These are phyloP conservation scores for Pseudonectria foliicola DNA, from an alignment of 2,329 filamentous ascomycete genomes.

Conservation along the genomic window DNA sequence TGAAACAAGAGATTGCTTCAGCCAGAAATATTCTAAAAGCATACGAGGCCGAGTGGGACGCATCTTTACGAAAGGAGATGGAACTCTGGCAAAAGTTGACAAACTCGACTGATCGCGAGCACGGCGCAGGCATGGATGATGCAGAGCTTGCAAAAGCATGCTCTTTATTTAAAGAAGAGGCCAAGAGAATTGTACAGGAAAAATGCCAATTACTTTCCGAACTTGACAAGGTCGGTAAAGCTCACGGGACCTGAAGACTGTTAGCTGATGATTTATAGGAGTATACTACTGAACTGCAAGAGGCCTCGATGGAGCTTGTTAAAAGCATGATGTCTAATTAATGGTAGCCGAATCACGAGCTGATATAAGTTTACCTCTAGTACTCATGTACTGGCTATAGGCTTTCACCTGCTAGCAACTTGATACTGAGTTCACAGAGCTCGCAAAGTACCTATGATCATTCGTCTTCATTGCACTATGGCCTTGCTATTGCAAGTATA, in stretches of 20 bases:
- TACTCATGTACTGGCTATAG: no score
- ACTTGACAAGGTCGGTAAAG: constrained; percentile 21
- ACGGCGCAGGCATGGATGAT: not conserved
- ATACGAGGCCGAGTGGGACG: constrained; percentile 20
- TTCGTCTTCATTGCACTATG: not conserved
- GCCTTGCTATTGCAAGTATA: not conserved
- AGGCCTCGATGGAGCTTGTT: constrained; percentile 21
- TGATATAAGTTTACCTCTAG: no score
- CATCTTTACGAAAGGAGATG: constrained; percentile 13
- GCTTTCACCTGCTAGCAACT: no score
- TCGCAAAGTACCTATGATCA: no score
- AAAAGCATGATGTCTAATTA: constrained; percentile 13
- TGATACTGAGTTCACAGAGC: no score
- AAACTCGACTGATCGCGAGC: not conserved
- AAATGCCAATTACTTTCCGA: constrained; percentile 16
- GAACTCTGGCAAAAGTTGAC: constrained; percentile 14
- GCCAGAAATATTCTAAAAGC: constrained; percentile 18
- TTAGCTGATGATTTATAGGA: constrained; percentile 14
- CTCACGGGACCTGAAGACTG: not conserved
- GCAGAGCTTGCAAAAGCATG: constrained; percentile 1
- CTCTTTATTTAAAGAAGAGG: constrained; percentile 13
- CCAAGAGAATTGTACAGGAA: constrained; percentile 14
- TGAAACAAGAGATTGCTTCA: constrained; percentile 14
- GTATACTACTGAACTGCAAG: constrained; percentile 19
- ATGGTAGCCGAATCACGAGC: not conserved